Base-by-base conservation (phyloP, 2,329 filamentous ascomycete genomes). In the Xylaria sp. region DNA sequence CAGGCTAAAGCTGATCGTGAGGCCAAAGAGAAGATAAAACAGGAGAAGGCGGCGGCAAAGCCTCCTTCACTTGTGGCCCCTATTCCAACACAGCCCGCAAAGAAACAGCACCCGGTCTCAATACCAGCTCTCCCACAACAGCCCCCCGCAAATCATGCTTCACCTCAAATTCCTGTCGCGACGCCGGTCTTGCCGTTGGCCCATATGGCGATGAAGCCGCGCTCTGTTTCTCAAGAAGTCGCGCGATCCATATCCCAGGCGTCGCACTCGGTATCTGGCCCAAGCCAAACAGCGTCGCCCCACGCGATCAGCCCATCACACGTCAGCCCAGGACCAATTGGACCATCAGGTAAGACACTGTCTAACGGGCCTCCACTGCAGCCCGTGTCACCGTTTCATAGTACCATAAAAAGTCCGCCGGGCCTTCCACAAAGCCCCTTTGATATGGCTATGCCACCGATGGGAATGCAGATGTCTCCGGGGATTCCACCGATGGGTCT, bases 121-220 rank as follows among this genome's bases (percentile, higher is more conserved):
- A 75, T 85, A 40, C 83, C 85, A 2, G 81, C 79, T 46, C 74
- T 86, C 67, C 88, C 87, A 67, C 83, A 88, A 56, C 89, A 89
- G 67, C 82, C 85, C 47, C 76, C 84, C 57, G 80, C 85, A 33
- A 83, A 80, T 62, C 84, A 89, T 67, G 87, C 88, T 50, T 97
- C 94, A 15, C 94, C 94, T 7, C 92, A 92, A 73, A 85, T 94
- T 53, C 81, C 89, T 28, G 83, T 92, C 64, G 90, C 91, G 9
- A 95, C 92, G 35, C 94, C 95, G 7, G 89, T 88, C 25, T 79
- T 96, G 49, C 89, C 93, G 12, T 97, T 97, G 75, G 89, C 89
- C 19, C 88, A 92, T 4, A 94, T 92, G 12, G 92, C 93, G 8
- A 89, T 88, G 67, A 90, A 91, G 65, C 85, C 88, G 38, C 88